Base-by-base conservation (phyloP, 495 filamentous ascomycete species). In the Trichoderma parareesei region DNA sequence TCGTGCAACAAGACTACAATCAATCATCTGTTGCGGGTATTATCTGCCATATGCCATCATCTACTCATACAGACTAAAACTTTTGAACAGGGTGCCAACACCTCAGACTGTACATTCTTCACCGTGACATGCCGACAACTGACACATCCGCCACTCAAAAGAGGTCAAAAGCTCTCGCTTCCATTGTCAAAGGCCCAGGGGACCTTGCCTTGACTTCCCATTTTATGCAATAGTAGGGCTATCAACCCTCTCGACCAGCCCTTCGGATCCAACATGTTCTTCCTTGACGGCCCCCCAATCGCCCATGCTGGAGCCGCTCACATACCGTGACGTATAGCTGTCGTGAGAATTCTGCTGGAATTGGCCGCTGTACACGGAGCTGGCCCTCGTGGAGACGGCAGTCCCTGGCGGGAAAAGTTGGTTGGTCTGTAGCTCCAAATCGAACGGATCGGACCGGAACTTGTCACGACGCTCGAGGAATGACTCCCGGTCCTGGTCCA, bases 381-480 rank as follows among this genome's bases (percentile, higher is more conserved):
- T 57, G 14, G 7, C 27, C 7, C 53, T 14, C 9, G 27, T 33
- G 4, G 53, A 13, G 16, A 10, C 9, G 11, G 5, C 72, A 0
- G 71, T 67, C 10, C 61, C 67, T 8, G 62, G 63, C 40, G 72
- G 42, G 10, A 18, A 18, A 4, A 57, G 11, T 2, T 27, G 53
- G 38, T 38, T 27, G 27, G 27, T 42, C 18, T 48, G 42, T 10
- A 63, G 38, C 61, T 88, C 85, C 1, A 88, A 73, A 67, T 89
- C 87, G 67, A 88, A 89, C 0, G 86, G 86, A 62, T 89, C 83
- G 16, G 85, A 88, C 64, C 85, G 85, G 69, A 81, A 82, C 64
- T 82, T 84, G 62, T 77, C 78, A 65, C 78, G 72, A 10, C 73
- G 69, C 7, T 57, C 9, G 5, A n/a, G 6, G 8, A 57, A 57